phyloP scores from a whole-genome alignment of 192 early-diverging fungal genomes.

The Chytriomyces hyalinus region DNA sequence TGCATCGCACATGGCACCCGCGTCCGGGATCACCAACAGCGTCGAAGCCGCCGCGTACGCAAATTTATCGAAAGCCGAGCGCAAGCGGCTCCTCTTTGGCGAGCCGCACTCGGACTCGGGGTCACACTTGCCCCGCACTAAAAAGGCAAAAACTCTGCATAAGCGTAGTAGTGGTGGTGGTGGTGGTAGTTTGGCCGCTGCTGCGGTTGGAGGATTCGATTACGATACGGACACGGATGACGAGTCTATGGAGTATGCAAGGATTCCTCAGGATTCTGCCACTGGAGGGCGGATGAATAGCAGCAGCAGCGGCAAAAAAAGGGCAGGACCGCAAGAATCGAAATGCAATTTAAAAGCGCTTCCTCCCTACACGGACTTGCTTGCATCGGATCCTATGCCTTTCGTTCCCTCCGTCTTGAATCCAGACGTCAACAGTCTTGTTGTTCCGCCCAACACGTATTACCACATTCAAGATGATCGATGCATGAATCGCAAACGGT shows the following conservation, averaged over 20 bases:
- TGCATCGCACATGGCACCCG: neutral
- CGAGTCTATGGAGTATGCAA: neutral
- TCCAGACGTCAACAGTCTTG: neutral
- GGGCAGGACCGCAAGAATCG: neutral
- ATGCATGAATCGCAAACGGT: slow-evolving; percentile 23
- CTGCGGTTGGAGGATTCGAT: neutral
- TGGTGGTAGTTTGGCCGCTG: too few species aligned
- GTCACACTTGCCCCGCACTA: neutral
- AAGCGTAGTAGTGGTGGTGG: neutral
- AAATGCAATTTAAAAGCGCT: neutral
- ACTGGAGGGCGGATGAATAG: too few species aligned
- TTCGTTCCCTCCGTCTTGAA: slow-evolving; percentile 6
- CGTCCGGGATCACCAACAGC: neutral
- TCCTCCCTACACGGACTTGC: slow-evolving; percentile 18
- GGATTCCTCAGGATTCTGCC: too few species aligned
- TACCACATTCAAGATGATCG: slow-evolving; percentile 24
- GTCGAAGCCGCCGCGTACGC: neutral
- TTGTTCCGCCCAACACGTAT: slow-evolving; percentile 17
- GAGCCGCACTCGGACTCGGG: neutral
- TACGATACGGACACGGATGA: neutral
- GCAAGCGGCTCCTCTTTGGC: neutral
- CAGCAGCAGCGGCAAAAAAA: too few species aligned
- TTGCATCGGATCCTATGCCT: slow-evolving; percentile 7
- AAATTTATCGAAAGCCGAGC: neutral
- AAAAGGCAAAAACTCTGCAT: neutral